A percentile compares a stretch with the other conserved stretches of the same genome.
phyloP scores from a whole-genome alignment of 768 basidiomycete genomes.

The Hydnum rufescens region DNA sequence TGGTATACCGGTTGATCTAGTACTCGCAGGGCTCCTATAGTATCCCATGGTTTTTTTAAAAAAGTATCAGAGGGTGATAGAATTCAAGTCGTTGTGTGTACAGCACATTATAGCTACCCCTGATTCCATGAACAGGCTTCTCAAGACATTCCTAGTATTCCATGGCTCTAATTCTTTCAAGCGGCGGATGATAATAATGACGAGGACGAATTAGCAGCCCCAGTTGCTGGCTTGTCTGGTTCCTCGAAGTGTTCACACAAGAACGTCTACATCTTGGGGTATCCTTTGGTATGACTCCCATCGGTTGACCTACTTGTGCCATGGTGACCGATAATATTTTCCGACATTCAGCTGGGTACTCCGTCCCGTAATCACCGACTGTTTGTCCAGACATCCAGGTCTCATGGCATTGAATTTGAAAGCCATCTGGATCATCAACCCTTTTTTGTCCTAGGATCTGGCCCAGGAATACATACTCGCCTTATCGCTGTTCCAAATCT shows the following conservation, averaged over 20 bases:
- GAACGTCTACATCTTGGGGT: conserved; percentile 49
- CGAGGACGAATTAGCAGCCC: conserved; percentile 32
- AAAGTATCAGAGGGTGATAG: background rate
- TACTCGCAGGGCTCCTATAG: no score
- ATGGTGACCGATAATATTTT: no score
- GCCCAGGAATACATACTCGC: conserved; percentile 53
- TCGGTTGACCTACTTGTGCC: no score
- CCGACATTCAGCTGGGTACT: conserved; percentile 33
- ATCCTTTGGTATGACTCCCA: conserved; percentile 10
- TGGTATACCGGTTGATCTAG: no score
- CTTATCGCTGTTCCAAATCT: conserved; percentile 49
- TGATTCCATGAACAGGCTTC: conserved; percentile 84
- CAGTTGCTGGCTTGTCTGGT: conserved; percentile 49
- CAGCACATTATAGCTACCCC: conserved; percentile 47
- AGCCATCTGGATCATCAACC: conserved; percentile 55
- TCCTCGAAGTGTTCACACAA: conserved; percentile 55
- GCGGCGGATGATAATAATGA: conserved; percentile 24
- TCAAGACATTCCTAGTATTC: conserved; percentile 42
- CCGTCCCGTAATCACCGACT: conserved; percentile 54
- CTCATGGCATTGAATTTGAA: conserved; percentile 36
- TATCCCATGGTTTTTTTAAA: conserved; percentile 24
- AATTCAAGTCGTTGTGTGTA: background rate
- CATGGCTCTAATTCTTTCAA: background rate
- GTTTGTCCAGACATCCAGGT: conserved; percentile 39
- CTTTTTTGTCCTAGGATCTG: conserved; percentile 41